Percentiles rank a stretch among this genome's conserved stretches.
These are phyloP conservation scores for Gleditsia sinensis DNA, from an alignment of 306 rosid species.

Conservation along the genomic window DNA sequence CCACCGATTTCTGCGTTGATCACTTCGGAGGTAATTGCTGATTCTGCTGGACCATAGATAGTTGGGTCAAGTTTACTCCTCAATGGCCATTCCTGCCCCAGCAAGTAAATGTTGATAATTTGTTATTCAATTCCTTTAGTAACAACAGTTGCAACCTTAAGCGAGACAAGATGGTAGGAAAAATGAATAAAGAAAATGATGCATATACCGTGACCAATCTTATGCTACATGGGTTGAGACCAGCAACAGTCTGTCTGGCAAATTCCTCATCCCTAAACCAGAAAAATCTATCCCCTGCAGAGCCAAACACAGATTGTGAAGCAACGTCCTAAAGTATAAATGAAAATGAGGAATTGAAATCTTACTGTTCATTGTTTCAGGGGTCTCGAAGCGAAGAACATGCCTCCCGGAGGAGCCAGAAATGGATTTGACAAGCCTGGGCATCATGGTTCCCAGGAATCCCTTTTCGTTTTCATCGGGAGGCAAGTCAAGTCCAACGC, in stretches of 20 bases:
- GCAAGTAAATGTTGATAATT: conserved; percentile 4
- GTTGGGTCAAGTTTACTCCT: conserved; percentile 70
- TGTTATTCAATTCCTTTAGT: not conserved
- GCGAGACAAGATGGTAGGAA: no score
- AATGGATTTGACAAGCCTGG: conserved; percentile 49
- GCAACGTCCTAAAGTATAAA: not conserved
- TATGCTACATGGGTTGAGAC: conserved; percentile 74
- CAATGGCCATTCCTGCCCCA: conserved; percentile 83
- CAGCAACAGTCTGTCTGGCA: conserved; percentile 79
- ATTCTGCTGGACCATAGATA: conserved; percentile 67
- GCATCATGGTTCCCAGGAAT: conserved; percentile 44
- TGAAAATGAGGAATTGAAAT: not conserved
- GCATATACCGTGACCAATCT: conserved; percentile 53
- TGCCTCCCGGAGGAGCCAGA: not conserved
- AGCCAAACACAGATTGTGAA: not conserved
- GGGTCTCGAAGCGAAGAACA: conserved; percentile 61
- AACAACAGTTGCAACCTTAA: not conserved
- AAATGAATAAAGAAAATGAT: no score
- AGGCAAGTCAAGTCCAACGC: conserved; percentile 57
- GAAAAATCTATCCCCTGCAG: conserved; percentile 71
- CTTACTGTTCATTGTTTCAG: conserved; percentile 56
- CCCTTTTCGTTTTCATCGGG: conserved; percentile 31
- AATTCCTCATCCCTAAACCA: conserved; percentile 82
- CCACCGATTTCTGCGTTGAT: conserved; percentile 66
- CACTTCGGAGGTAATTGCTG: conserved; percentile 63